Conservation (phyloP, 2,329 filamentous ascomycete genomes). For the Claviceps fusiformis region DNA sequence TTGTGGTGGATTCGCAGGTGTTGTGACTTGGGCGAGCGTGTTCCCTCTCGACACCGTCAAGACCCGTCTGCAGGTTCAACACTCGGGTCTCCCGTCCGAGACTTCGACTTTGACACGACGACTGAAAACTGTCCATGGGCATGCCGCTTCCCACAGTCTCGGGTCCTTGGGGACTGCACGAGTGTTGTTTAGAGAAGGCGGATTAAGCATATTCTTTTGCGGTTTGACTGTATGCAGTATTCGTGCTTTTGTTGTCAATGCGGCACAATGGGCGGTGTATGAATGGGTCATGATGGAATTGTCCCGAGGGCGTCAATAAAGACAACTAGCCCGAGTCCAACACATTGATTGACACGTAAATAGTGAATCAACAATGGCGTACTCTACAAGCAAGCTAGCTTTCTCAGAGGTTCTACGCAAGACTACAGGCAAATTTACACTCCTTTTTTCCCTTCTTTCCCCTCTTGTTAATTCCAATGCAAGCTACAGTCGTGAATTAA, state of each 20-base stretch:
- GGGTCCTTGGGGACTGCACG: conserved; percentile 51
- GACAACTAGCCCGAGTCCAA: neutral
- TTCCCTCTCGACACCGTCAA: conserved; percentile 91
- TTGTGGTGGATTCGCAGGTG: conserved; percentile 75
- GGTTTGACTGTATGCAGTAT: conserved; percentile 71
- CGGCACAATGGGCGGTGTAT: conserved; percentile 83
- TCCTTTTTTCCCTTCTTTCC: too few species aligned
- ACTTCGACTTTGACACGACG: neutral
- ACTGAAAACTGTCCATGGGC: neutral
- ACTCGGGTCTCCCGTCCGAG: conserved; percentile 10
- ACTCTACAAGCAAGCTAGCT: too few species aligned
- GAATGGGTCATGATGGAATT: conserved; percentile 61
- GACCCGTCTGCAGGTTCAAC: conserved; percentile 75
- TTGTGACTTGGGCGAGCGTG: conserved; percentile 79
- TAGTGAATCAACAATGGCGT: too few species aligned
- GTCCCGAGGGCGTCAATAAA: neutral
- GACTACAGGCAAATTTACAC: too few species aligned
- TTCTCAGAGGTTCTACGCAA: too few species aligned
- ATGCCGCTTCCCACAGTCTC: conserved; percentile 14
- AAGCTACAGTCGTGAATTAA: too few species aligned
- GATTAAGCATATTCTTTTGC: conserved; percentile 52
- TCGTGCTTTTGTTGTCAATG: conserved; percentile 84
- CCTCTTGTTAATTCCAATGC: too few species aligned
- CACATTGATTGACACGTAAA: neutral
- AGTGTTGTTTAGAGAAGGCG: conserved; percentile 51